Evolutionary conservation across 2,329 filamentous ascomycete genomes (phyloP), one percentile per base, ranked within the genome.

Genomic region (Arthrinium phaeospermum): DNA sequence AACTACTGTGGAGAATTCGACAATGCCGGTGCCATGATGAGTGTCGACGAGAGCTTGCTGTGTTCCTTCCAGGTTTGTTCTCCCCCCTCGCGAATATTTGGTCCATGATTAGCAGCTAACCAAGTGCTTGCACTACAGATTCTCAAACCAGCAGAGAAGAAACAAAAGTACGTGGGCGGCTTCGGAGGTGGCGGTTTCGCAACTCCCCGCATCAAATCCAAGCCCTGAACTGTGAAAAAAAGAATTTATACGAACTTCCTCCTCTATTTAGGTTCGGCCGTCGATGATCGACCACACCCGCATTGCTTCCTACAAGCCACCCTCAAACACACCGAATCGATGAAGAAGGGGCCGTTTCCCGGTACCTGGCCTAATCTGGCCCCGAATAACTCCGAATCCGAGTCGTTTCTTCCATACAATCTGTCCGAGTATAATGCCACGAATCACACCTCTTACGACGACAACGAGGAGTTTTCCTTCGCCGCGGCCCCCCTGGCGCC

Each of bases 1-100:
- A 99, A 99, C 87, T 99, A 99, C 88, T 99, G 96, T 80, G 96
- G 96, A 84, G 96, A 99, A 86, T 99, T 99, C 82, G 96, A 99
- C 88, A 99, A 99, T 81, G 96, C 96, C 70, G 96, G 96, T 82
- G 96, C 96, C 76, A 98, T 99, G 96, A 98, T 99, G 96, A 98
- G 95, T 82, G 96, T 99, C 51, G 96, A 98, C 82, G 96, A 98
- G 89, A 98, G 95, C 84, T 86, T 99, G 84, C 89, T 99, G 80
- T 99, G 96, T 89, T 98, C 95, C 75, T 99, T 99, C 92, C 96
- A 98, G 93, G 94, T 96, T 78, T 71, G 86, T 83, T 73, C 12
- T 69, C 73, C 12, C 68, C 22, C 68, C 68, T 77, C 81, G 71
- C 82, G 74, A 3, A 19, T 37, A 41, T 22, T 68, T 61, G 67